A percentile compares a stretch with the other conserved stretches of the same genome.
Conservation (phyloP, 2,329 filamentous ascomycete species). For the Atkinsonella texensis region DNA sequence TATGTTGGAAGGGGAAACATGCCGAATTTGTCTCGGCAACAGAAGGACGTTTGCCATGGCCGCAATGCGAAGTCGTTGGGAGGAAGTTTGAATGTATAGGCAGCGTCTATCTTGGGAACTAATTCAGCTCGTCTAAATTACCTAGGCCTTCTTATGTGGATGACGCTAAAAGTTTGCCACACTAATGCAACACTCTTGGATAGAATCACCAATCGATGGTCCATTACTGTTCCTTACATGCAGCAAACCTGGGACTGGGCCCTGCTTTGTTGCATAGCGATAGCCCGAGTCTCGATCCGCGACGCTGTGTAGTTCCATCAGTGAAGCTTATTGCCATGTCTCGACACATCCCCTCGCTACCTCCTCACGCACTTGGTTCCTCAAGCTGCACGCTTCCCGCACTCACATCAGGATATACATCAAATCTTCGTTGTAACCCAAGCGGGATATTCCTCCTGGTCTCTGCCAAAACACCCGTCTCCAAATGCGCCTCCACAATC, state of each 20-base stretch:
- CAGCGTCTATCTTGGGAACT: background rate
- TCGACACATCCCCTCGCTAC: background rate
- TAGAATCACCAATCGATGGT: background rate
- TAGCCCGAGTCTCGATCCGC: too few relatives aligned
- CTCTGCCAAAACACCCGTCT: slow-evolving; percentile 56
- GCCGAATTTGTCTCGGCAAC: background rate
- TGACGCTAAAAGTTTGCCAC: background rate
- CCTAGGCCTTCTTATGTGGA: background rate
- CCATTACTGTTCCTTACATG: background rate
- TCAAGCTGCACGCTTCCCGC: slow-evolving; percentile 35
- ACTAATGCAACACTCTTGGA: background rate
- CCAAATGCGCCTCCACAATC: slow-evolving; percentile 62
- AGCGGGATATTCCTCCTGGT: slow-evolving; percentile 76
- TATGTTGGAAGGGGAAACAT: background rate
- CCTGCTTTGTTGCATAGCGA: too few relatives aligned
- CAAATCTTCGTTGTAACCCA: slow-evolving; percentile 74
- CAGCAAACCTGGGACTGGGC: background rate
- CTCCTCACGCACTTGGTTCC: slow-evolving; percentile 12
- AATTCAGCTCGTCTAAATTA: background rate
- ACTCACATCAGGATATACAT: slow-evolving; percentile 89
- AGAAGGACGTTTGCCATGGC: background rate
- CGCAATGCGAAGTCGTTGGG: background rate
- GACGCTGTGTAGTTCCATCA: too few relatives aligned
- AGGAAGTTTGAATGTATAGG: background rate
- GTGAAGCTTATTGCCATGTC: background rate